These are phyloP conservation scores for Rachicladosporium sp. DNA, from an alignment of 2,329 filamentous ascomycete species.

Conservation along the genomic window DNA sequence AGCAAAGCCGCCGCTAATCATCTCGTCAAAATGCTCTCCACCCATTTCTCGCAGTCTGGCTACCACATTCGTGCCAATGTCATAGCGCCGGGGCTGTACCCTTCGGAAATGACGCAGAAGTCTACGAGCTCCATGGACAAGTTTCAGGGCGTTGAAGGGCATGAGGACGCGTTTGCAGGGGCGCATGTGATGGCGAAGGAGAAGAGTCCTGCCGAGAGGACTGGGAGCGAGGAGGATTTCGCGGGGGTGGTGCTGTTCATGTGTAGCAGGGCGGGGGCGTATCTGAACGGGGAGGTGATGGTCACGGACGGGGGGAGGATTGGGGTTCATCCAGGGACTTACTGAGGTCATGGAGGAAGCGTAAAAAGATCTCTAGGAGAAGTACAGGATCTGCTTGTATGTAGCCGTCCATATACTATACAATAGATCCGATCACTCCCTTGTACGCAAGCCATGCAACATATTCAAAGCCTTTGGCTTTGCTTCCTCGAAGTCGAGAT, in stretches of 20 bases:
- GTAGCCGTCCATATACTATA: too few relatives aligned
- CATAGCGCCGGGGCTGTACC: conserved; percentile 34
- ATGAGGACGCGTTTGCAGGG: conserved; percentile 28
- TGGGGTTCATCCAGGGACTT: too few relatives aligned
- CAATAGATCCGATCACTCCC: too few relatives aligned
- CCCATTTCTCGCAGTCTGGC: conserved; percentile 26
- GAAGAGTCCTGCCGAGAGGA: conserved; percentile 45
- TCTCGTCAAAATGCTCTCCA: conserved; percentile 38
- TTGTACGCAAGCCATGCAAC: too few relatives aligned
- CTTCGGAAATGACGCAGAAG: conserved; percentile 18
- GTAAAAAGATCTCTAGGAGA: too few relatives aligned
- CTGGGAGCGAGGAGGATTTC: conserved; percentile 52
- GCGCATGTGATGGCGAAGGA: conserved; percentile 38
- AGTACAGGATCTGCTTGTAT: too few relatives aligned
- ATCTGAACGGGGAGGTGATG: conserved; percentile 52
- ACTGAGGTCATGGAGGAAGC: too few relatives aligned
- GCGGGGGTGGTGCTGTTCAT: conserved; percentile 54
- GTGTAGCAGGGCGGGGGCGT: conserved; percentile 51
- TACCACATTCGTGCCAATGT: conserved; percentile 37
- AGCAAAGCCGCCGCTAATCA: conserved; percentile 38
- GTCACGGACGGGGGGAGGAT: conserved; percentile 53
- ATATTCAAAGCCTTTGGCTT: too few relatives aligned
- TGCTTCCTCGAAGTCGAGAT: too few relatives aligned
- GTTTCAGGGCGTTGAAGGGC: conserved; percentile 11
- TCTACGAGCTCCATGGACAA: conserved; percentile 9